Percentiles rank a stretch among this genome's conserved stretches.
Conservation (phyloP, 2,329 filamentous ascomycete genomes). For the Trichothecium roseum region DNA sequence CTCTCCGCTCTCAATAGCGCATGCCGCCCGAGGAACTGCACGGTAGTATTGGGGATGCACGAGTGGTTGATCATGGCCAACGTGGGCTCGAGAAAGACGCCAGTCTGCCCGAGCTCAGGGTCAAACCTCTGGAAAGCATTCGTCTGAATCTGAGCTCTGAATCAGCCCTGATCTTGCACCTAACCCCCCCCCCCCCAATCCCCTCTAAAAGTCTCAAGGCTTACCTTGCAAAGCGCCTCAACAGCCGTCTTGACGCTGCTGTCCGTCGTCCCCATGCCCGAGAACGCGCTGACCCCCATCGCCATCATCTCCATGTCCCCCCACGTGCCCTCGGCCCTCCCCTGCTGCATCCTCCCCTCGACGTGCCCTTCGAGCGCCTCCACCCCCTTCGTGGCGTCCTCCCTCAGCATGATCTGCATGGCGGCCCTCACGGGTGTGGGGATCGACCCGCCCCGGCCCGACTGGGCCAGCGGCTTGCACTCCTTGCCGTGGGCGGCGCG, state of each 20-base stretch:
- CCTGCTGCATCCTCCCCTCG: conserved; percentile 21
- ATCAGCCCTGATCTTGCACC: conserved; percentile 2
- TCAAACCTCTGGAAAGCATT: conserved; percentile 52
- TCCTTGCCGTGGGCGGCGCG: conserved; percentile 39
- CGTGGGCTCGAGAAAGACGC: conserved; percentile 44
- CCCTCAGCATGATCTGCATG: conserved; percentile 36
- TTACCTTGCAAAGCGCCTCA: conserved; percentile 44
- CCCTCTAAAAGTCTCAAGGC: conserved; percentile 6
- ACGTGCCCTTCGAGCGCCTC: conserved; percentile 36
- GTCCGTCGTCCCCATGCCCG: conserved; percentile 24
- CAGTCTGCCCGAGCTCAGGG: conserved; percentile 38
- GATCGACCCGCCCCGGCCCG: conserved; percentile 14
- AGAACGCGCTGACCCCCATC: conserved; percentile 28
- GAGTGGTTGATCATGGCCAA: conserved; percentile 54
- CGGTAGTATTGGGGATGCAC: conserved; percentile 48
- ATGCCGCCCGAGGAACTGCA: conserved; percentile 42
- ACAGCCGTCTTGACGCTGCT: conserved; percentile 27
- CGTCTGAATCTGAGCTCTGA: conserved; percentile 38
- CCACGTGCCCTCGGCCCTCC: conserved; percentile 35
- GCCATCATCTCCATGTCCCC: conserved; percentile 39
- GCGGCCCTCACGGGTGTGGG: conserved; percentile 47
- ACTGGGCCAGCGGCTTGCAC: conserved; percentile 34
- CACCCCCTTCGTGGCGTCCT: conserved; percentile 21
- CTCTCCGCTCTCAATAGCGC: conserved; percentile 39
- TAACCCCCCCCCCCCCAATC: no score